Percentiles rank a stretch among this genome's conserved stretches.
Evolutionary conservation across 139 green algal species (phyloP).

Genomic region (Chlorella vulgaris): DNA sequence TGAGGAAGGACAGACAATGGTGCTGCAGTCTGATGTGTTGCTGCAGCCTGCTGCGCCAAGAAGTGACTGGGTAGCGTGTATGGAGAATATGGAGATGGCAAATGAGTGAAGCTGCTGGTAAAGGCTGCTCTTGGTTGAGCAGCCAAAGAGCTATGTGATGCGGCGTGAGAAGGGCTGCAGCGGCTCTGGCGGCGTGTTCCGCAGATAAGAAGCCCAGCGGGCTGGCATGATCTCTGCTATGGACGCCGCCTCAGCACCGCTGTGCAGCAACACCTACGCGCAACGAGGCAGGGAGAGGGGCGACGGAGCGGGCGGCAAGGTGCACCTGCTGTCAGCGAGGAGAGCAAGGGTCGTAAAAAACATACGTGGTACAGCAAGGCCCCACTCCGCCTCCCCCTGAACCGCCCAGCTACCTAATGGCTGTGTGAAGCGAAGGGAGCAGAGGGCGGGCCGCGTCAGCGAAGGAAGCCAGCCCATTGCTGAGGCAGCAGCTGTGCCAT

Average conservation of each 20-base stretch:
- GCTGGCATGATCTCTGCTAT: slow-evolving; percentile 63
- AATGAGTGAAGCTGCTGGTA: not conserved
- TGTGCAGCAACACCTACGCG: slow-evolving; percentile 59
- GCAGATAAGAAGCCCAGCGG: slow-evolving; percentile 90
- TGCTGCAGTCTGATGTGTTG: too few relatives aligned
- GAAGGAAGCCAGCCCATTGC: slow-evolving; percentile 86
- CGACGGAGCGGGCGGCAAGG: not conserved
- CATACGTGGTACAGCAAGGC: not conserved
- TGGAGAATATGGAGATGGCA: too few relatives aligned
- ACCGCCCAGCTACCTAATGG: slow-evolving; percentile 2
- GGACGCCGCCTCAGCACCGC: slow-evolving; percentile 46
- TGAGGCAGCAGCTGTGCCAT: slow-evolving; percentile 84
- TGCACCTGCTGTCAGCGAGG: not conserved
- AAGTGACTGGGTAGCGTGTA: too few relatives aligned
- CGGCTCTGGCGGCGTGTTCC: slow-evolving; percentile 73
- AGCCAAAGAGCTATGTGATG: not conserved
- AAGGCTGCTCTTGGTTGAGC: not conserved
- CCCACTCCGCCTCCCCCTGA: too few relatives aligned
- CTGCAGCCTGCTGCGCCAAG: too few relatives aligned
- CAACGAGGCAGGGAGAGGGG: slow-evolving; percentile 42
- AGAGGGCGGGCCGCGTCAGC: not conserved
- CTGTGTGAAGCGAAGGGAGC: not conserved
- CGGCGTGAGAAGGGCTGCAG: slow-evolving; percentile 44
- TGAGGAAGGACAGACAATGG: too few relatives aligned
- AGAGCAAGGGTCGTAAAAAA: not conserved